Percentiles rank a stretch among this genome's conserved stretches.
These are phyloP conservation scores for Nemania diffusa DNA, from an alignment of 2,329 filamentous ascomycete genomes.

Conservation along the genomic window DNA sequence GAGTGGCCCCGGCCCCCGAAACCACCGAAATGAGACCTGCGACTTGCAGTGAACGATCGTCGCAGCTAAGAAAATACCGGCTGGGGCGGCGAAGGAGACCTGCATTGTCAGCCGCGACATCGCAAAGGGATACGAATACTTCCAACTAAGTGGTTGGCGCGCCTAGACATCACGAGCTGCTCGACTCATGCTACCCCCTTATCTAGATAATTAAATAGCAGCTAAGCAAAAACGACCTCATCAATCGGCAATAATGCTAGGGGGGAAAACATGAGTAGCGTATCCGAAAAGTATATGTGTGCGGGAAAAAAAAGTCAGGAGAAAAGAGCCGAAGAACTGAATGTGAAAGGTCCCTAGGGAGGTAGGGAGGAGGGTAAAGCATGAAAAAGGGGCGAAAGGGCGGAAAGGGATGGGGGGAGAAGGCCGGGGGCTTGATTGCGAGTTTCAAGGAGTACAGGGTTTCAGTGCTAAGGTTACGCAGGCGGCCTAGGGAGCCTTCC, in stretches of 20 bases:
- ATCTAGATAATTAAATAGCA: neutral
- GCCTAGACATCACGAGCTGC: neutral
- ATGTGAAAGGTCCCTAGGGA: no score
- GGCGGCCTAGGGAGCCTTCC: conserved; percentile 35
- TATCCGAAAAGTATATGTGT: no score
- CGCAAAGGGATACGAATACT: conserved; percentile 15
- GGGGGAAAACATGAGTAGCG: no score
- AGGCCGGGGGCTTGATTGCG: conserved; percentile 40
- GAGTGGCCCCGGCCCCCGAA: conserved; percentile 42
- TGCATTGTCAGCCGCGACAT: conserved; percentile 37
- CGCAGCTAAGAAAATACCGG: conserved; percentile 38
- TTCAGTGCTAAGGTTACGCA: conserved; percentile 40
- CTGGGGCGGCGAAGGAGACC: conserved; percentile 27
- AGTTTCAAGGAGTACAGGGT: conserved; percentile 48
- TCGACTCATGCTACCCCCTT: neutral
- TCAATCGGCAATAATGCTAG: neutral
- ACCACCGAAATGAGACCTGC: conserved; percentile 49
- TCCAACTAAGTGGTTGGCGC: neutral
- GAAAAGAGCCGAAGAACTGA: no score
- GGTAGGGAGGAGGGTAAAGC: conserved; percentile 26
- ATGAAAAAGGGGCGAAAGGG: conserved; percentile 32
- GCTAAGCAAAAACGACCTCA: neutral
- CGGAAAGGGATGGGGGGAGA: conserved; percentile 37
- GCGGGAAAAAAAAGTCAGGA: neutral
- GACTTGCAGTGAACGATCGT: conserved; percentile 45